phyloP scores from a whole-genome alignment of 164 flowering plant species.

The Annona squamosa region DNA sequence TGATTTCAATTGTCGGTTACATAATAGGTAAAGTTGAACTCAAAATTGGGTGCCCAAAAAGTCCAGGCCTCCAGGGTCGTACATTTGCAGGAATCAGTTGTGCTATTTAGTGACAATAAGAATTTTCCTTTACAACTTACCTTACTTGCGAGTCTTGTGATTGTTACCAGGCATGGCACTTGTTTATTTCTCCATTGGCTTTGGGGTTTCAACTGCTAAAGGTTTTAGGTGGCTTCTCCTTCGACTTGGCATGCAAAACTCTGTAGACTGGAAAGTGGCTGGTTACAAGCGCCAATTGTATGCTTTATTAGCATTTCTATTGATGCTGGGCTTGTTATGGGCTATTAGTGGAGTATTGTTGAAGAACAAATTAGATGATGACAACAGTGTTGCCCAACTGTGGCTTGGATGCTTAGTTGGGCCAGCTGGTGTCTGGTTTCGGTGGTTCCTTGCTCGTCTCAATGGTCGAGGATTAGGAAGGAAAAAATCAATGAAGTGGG shows the following conservation, averaged over 20 bases:
- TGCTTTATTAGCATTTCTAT: conserved; percentile 19
- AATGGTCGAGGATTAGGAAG: conserved; percentile 80
- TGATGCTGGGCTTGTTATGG: conserved; percentile 44
- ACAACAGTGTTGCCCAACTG: conserved; percentile 41
- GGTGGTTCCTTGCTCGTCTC: conserved; percentile 78
- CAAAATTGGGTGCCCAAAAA: neutral
- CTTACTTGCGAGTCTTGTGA: neutral
- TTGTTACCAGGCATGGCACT: conserved; percentile 52
- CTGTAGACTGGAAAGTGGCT: conserved; percentile 27
- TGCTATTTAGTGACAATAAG: neutral
- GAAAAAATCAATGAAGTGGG: conserved; percentile 50
- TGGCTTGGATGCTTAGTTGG: conserved; percentile 85
- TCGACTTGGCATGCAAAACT: conserved; percentile 10
- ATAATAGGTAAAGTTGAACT: conserved; percentile 39
- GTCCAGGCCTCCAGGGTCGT: neutral
- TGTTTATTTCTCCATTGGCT: conserved; percentile 44
- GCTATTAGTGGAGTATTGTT: conserved; percentile 38
- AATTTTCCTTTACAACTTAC: neutral
- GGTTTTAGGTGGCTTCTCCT: conserved; percentile 46
- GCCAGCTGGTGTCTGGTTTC: conserved; percentile 80
- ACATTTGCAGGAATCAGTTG: neutral
- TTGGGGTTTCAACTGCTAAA: conserved; percentile 73
- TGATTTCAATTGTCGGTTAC: conserved; percentile 43
- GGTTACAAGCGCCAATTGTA: conserved; percentile 26
- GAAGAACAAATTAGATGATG: conserved; percentile 29